phyloP scores from a whole-genome alignment of 2,329 filamentous ascomycete genomes.

The Colletotrichum endophyticum region DNA sequence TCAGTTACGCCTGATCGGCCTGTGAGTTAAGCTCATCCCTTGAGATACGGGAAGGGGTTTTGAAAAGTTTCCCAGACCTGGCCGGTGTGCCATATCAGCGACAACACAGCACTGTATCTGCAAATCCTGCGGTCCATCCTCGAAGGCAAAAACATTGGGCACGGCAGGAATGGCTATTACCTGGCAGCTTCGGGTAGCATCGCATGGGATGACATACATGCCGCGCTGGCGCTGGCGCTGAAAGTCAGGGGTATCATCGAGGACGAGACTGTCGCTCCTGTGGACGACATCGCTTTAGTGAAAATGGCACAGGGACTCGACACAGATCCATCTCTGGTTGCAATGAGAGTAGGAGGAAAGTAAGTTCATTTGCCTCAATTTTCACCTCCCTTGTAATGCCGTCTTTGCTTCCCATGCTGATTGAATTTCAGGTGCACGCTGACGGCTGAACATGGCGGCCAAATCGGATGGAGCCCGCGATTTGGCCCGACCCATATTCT shows the following conservation, averaged over 20 bases:
- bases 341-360: not conserved
- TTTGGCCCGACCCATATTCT: not conserved
- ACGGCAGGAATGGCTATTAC: not conserved
- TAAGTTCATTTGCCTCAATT: not conserved
- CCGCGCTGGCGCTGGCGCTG: not conserved
- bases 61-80: not conserved
- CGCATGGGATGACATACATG: not conserved
- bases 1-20: not conserved
- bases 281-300: not conserved
- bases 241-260: not conserved
- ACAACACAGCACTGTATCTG: not conserved
- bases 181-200: not conserved
- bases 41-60: fast-evolving
- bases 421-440: not conserved
- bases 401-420: not conserved
- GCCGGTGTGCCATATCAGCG: not conserved
- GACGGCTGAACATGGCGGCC: not conserved
- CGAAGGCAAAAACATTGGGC: not conserved
- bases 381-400: fast-evolving
- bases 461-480: not conserved
- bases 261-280: not conserved
- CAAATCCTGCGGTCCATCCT: not conserved
- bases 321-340: not conserved
- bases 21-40: not conserved
- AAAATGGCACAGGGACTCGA: not conserved